Conservation (phyloP, 306 rosid genomes). For the Malus sieversii region DNA sequence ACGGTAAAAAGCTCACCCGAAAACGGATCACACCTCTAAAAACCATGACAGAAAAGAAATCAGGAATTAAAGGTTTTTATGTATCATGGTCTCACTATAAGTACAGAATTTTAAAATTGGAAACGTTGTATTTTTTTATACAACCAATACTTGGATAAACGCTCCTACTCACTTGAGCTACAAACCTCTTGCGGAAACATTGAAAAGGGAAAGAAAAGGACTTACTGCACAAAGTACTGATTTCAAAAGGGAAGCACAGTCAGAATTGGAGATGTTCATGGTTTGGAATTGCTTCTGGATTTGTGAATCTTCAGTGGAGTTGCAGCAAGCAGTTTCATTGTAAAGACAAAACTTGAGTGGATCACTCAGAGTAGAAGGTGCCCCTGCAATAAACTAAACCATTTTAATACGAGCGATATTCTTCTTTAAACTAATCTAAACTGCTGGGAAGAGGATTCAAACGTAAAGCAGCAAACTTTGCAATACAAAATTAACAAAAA, state of each 20-base stretch:
- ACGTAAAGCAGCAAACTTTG: neutral
- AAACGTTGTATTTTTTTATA: neutral
- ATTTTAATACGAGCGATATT: conserved; percentile 14
- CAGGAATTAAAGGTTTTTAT: neutral
- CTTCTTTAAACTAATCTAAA: neutral
- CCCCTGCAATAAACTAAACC: conserved; percentile 34
- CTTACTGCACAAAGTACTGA: conserved; percentile 84
- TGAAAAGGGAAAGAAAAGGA: neutral
- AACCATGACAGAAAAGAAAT: conserved; percentile 2
- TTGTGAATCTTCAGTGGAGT: conserved; percentile 57
- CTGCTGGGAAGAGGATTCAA: neutral
- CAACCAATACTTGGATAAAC: neutral
- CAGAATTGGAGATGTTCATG: conserved; percentile 60
- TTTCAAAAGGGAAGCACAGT: conserved; percentile 66
- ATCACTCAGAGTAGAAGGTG: conserved; percentile 45
- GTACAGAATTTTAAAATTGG: neutral
- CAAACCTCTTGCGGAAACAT: neutral
- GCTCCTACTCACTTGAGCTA: neutral
- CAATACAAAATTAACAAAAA: neutral
- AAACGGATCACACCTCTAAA: conserved; percentile 83
- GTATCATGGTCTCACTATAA: neutral
- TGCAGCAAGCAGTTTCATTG: conserved; percentile 78
- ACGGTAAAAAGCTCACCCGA: conserved; percentile 60
- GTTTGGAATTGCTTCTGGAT: conserved; percentile 53
- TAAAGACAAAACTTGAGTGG: conserved; percentile 68